These are phyloP conservation scores for Pichia norvegensis DNA, from an alignment of 1,139 yeast genomes.

Conservation along the genomic window DNA sequence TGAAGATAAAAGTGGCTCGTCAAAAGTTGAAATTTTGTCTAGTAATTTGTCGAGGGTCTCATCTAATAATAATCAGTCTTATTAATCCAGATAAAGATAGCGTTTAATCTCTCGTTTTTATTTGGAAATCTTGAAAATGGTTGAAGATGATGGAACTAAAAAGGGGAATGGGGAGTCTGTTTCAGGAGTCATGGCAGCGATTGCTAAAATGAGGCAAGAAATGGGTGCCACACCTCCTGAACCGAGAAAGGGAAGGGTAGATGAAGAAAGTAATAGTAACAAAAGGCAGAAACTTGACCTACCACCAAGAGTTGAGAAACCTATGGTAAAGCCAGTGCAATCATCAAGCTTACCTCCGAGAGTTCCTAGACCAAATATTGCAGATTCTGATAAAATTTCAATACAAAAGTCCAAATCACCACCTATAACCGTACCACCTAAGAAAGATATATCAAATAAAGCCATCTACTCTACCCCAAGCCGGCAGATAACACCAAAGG, in stretches of 20 bases:
- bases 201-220: neutral
- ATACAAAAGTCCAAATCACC: neutral
- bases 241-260: neutral
- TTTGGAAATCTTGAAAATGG: neutral
- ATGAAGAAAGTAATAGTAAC: neutral
- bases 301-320: neutral
- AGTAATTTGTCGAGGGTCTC: no score
- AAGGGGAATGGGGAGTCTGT: neutral
- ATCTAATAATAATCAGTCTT: no score
- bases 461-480: neutral
- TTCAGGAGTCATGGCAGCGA: neutral
- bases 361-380: slow-evolving; percentile 1
- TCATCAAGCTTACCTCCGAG: neutral
- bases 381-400: neutral
- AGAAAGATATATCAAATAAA: no score
- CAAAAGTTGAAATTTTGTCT: no score
- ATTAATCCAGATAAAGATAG: no score
- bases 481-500: neutral
- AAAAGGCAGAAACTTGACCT: neutral
- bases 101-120: no score
- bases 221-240: neutral
- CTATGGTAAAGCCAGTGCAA: neutral
- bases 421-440: neutral
- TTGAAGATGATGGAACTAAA: neutral
- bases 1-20: no score